Percentiles rank a stretch among this genome's conserved stretches.
phyloP scores from a whole-genome alignment of 345 rosid species.

The Bruguiera parviflora region DNA sequence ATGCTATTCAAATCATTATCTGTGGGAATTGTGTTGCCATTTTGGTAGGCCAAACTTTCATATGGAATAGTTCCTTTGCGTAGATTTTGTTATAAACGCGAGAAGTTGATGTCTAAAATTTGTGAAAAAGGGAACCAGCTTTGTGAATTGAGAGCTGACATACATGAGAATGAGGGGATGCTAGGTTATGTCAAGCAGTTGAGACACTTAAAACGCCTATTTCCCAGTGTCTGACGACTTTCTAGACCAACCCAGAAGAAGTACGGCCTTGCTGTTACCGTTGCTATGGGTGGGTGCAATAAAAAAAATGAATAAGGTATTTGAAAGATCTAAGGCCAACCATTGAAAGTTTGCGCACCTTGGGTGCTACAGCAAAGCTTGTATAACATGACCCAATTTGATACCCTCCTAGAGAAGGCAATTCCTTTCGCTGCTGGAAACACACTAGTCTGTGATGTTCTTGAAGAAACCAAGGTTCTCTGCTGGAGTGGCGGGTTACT shows the following conservation, averaged over 20 bases:
- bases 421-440: conserved; percentile 91
- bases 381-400: conserved; percentile 90
- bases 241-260: conserved; percentile 90
- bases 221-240: conserved; percentile 90
- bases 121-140: conserved; percentile 71
- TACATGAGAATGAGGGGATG: conserved; percentile 87
- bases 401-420: conserved; percentile 83
- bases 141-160: conserved; percentile 86
- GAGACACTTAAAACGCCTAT: conserved; percentile 84
- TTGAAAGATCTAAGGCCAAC: conserved; percentile 45
- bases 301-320: conserved; percentile 82
- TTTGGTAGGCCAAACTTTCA: too few species aligned
- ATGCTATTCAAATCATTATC: too few species aligned
- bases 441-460: conserved; percentile 89
- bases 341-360: conserved; percentile 67
- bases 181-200: conserved; percentile 81
- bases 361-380: conserved; percentile 81
- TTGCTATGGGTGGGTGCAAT: conserved; percentile 99
- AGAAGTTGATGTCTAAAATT: conserved; percentile 70
- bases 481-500: conserved; percentile 92
- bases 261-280: conserved; percentile 94
- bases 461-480: conserved; percentile 87
- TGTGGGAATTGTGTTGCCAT: too few species aligned
- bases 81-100: conserved; percentile 31
- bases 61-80: too few species aligned